Evolutionary conservation across 75 land plant species (phyloP), one percentile per base, ranked within the genome.

Genomic region (Pinus taeda): DNA sequence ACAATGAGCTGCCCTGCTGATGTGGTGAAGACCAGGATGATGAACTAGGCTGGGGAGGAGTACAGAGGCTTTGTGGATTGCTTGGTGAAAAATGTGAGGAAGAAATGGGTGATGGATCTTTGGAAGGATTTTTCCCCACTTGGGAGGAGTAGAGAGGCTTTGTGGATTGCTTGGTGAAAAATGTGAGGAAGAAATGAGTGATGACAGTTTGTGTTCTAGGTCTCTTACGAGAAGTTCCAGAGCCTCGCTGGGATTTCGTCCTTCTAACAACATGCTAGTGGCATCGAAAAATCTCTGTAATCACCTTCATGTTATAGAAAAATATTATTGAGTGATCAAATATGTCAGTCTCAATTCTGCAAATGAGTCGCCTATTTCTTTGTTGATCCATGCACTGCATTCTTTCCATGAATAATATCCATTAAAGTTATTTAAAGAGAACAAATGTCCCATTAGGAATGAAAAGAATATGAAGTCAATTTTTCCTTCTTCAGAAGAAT

Each of bases 111-210:
- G 6, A 80, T 64, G 76, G 98, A 93, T 37, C 61, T 95, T 60
- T 95, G 96, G 96, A 93, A 93, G 83, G 98, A 95, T 3, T 93
- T 95, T n/a, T n/a, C n/a, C n/a, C n/a, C n/a, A 95, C 98, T 26
- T 95, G 96, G 98, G 89, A 93, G 0, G 82, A 96, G 79, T 83
- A 93, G 22, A 96, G 98, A n/a, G n/a, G n/a, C n/a, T n/a, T n/a
- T n/a, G n/a, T n/a, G n/a, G n/a, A n/a, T n/a, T n/a, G n/a, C n/a
- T n/a, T n/a, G n/a, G n/a, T n/a, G n/a, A n/a, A n/a, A n/a, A n/a
- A n/a, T n/a, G n/a, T n/a, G n/a, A n/a, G n/a, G n/a, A n/a, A n/a
- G n/a, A n/a, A n/a, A n/a, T n/a, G n/a, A n/a, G 14, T 96, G 96
- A 20, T 95, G 96, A 96, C 93, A 93, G 77, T 92, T 95, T 77